Base-by-base conservation (phyloP, 2,329 filamentous ascomycete genomes). In the Aurifilum marmelostoma region DNA sequence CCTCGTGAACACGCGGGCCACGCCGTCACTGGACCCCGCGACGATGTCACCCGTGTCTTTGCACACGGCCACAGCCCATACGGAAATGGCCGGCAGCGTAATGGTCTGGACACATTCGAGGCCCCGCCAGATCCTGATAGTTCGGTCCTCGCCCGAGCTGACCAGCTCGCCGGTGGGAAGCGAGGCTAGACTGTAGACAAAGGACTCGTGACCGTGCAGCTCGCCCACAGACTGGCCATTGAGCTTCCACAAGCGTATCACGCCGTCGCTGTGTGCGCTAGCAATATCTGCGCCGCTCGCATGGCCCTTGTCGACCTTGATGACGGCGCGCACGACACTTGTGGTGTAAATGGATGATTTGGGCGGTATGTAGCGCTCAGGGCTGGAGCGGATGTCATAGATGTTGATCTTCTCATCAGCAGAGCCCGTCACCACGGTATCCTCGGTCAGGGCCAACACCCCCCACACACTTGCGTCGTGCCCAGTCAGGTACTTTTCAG, bases 21-120 rank as follows among this genome's bases (percentile, higher is more conserved):
- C 83, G 67, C 92, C 90, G 76, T 99, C 96, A 78, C 95, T 99
- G 37, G 95, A 91, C 41, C 95, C 96, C 2, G 92, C 92, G n/a
- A 93, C 93, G 71, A 99, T 95, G 75, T 99, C 97, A 29, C 96
- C 95, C 62, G 88, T 97, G 71, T 93, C 89, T 0, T 85, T 77
- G 76, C 92, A 96, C 14, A 88, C 92, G n/a, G 94, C 92, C 24
- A 99, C 93, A 18, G 89, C 86, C 96, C 96, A 99, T 6, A 99
- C 94, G 0, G 95, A 98, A 67, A 98, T 97, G 12, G 96, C 96
- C 14, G 96, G 96, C 75, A 97, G 94, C 1, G 95, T 97, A 72
- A 99, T 98, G 52, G 95, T 97, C 79, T 99, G 96, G 60, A 97
- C 82, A 77, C 95, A 98, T 68, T 94, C 86, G 18, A 83, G 87